These are phyloP conservation scores for Alternaria ethzedia DNA, from an alignment of 2,329 filamentous ascomycete genomes.

Conservation along the genomic window DNA sequence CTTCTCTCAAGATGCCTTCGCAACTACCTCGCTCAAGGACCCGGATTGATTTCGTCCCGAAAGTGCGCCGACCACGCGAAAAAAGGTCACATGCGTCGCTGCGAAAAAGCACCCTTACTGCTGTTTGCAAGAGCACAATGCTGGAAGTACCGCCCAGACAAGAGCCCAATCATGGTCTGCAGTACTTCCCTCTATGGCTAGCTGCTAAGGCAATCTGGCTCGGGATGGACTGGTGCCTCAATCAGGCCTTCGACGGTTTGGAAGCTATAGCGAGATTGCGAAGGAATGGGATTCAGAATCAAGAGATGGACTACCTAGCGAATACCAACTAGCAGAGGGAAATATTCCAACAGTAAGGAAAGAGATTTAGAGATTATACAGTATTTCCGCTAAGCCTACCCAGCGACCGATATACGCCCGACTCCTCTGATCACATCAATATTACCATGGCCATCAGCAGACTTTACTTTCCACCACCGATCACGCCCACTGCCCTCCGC, in stretches of 20 bases:
- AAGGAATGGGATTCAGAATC: not conserved
- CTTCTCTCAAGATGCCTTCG: not conserved
- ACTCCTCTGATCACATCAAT: not conserved
- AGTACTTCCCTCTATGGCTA: conserved; percentile 3
- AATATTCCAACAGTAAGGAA: not conserved
- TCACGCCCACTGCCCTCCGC: conserved; percentile 27
- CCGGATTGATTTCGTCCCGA: conserved; percentile 9
- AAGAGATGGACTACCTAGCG: not conserved
- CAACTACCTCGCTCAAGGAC: not conserved
- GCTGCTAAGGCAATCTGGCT: conserved; percentile 2
- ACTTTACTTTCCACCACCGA: conserved; percentile 16
- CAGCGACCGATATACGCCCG: not conserved
- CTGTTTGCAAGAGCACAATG: not conserved
- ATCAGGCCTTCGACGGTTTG: not conserved
- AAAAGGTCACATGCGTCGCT: not conserved
- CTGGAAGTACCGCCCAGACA: not conserved
- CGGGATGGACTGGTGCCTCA: conserved; percentile 4
- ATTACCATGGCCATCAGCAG: not conserved
- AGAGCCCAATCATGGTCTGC: not conserved
- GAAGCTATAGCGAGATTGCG: not conserved
- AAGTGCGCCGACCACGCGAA: not conserved
- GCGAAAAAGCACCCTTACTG: not conserved
- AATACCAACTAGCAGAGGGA: not conserved
- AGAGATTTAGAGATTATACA: not conserved
- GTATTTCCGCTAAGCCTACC: not conserved